phyloP scores from a whole-genome alignment of 768 basidiomycete species.

The Amanita muscaria region DNA sequence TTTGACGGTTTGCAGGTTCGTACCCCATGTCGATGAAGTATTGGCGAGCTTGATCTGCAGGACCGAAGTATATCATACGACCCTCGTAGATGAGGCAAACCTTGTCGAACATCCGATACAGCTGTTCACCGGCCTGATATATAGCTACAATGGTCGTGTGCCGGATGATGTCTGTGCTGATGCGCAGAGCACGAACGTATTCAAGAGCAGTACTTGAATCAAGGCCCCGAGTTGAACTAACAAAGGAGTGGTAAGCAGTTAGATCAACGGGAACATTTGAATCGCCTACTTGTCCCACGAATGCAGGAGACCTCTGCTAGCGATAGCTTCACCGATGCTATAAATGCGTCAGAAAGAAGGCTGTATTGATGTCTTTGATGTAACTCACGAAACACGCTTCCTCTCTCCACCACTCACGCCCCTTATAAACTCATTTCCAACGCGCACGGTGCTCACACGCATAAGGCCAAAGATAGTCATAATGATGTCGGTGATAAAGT shows the following conservation, averaged over 20 bases:
- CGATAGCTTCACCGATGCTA: constrained; percentile 45
- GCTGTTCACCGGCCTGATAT: constrained; percentile 73
- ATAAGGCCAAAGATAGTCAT: constrained; percentile 68
- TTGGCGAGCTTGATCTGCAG: constrained; percentile 49
- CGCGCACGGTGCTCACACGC: constrained; percentile 61
- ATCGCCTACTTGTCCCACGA: constrained; percentile 77
- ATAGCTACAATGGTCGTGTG: constrained; percentile 67
- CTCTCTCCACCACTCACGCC: constrained; percentile 74
- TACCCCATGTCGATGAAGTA: constrained; percentile 73
- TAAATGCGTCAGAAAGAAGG: not conserved
- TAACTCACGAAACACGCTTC: constrained; percentile 62
- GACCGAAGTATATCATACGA: constrained; percentile 70
- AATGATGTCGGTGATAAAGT: constrained; percentile 44
- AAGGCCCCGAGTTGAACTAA: constrained; percentile 55
- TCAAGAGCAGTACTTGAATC: constrained; percentile 69
- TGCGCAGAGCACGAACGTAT: constrained; percentile 58
- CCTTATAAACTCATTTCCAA: constrained; percentile 70
- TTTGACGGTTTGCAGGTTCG: constrained; percentile 49
- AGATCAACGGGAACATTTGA: too few species aligned
- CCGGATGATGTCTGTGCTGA: constrained; percentile 47
- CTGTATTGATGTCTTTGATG: not conserved
- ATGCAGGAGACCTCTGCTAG: constrained; percentile 50
- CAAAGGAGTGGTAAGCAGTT: too few species aligned
- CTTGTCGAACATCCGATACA: constrained; percentile 60
- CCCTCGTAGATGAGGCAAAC: constrained; percentile 73